phyloP scores from a whole-genome alignment of 441 rosid genomes.

The Cnidoscolus chayamansa region DNA sequence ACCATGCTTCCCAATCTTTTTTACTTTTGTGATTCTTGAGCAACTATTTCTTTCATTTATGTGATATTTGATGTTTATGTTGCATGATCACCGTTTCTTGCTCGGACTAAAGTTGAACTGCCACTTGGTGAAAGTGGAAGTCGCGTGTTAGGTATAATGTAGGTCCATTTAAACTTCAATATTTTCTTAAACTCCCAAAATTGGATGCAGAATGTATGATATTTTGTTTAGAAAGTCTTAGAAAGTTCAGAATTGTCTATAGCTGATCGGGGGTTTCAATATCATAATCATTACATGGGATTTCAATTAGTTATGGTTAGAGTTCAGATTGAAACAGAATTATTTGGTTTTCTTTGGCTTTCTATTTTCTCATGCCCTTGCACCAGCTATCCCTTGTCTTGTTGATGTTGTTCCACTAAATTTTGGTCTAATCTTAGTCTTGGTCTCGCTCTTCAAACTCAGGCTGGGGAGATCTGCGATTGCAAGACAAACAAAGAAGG shows the following conservation, averaged over 20 bases:
- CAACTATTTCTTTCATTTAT: neutral
- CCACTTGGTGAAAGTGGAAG: neutral
- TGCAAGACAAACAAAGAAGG: too few relatives aligned
- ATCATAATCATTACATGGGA: neutral
- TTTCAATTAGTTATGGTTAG: neutral
- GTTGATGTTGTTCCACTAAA: too few relatives aligned
- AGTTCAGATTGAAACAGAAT: neutral
- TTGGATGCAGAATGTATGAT: neutral
- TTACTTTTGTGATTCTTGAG: slow-evolving; percentile 10
- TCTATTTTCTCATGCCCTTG: slow-evolving; percentile 1
- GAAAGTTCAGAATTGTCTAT: neutral
- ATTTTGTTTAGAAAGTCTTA: neutral
- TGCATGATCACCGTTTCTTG: neutral
- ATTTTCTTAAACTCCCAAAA: neutral
- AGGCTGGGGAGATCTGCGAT: too few relatives aligned
- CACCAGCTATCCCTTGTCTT: neutral
- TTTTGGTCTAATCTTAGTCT: too few relatives aligned
- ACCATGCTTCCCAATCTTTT: neutral
- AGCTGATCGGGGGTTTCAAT: neutral
- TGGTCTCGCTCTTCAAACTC: too few relatives aligned
- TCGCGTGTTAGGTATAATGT: neutral
- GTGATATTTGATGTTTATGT: slow-evolving; percentile 10
- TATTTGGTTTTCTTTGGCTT: neutral
- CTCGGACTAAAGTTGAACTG: slow-evolving; percentile 4
- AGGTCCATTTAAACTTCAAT: neutral